A percentile compares a stretch with the other conserved stretches of the same genome.
These are phyloP conservation scores for Pelargonium nanum DNA, from an alignment of 345 rosid genomes.

Conservation along the genomic window DNA sequence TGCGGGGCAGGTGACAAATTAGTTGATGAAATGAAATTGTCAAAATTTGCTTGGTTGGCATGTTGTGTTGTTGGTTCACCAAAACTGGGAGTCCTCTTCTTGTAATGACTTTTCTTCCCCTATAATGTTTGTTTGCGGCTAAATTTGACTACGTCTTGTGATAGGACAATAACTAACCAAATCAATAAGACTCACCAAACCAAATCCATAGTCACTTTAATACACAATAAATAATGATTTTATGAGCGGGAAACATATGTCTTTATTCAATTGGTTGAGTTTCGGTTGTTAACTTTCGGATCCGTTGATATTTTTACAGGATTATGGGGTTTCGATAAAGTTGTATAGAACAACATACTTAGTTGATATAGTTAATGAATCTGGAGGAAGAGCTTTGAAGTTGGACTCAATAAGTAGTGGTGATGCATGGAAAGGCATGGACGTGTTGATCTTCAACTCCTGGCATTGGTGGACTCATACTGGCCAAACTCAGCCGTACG, in stretches of 20 bases:
- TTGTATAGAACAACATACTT: conserved; percentile 21
- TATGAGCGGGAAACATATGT: no score
- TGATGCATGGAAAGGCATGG: conserved; percentile 20
- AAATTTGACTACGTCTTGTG: neutral
- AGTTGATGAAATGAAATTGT: neutral
- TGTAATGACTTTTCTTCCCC: neutral
- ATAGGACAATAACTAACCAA: no score
- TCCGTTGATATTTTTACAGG: no score
- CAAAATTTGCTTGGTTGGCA: neutral
- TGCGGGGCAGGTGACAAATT: neutral
- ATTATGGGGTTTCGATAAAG: conserved; percentile 7
- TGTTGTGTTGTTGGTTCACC: no score
- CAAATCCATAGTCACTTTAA: no score
- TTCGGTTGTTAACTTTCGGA: no score
- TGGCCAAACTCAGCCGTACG: neutral
- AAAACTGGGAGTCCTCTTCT: no score
- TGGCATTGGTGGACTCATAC: conserved; percentile 55
- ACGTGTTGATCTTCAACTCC: conserved; percentile 38
- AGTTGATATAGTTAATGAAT: conserved; percentile 5
- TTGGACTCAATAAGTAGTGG: conserved; percentile 30
- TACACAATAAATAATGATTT: neutral
- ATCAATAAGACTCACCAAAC: no score
- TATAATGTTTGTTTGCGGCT: neutral
- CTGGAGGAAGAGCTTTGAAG: conserved; percentile 30
- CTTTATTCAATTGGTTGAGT: no score